A percentile compares a stretch with the other conserved stretches of the same genome.
phyloP scores from a whole-genome alignment of 2,329 filamentous ascomycete species.

The Didymella lethalis region DNA sequence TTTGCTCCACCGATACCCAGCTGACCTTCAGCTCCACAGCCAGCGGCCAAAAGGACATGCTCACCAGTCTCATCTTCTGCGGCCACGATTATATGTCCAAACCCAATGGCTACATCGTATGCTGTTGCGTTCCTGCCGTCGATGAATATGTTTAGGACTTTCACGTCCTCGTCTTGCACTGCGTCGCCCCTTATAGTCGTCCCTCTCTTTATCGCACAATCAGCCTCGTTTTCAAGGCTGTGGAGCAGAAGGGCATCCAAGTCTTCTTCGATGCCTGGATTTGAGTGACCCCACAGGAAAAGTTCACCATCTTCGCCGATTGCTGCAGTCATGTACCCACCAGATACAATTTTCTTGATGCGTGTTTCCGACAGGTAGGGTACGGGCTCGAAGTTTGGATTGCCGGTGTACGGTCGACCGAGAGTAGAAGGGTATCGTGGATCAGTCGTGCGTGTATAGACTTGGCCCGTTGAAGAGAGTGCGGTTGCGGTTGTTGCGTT shows the following conservation, averaged over 20 bases:
- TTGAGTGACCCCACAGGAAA: conserved; percentile 45
- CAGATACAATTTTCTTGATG: conserved; percentile 36
- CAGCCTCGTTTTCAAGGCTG: not conserved
- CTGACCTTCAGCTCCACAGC: conserved; percentile 37
- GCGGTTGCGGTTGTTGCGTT: conserved; percentile 38
- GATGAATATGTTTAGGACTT: conserved; percentile 32
- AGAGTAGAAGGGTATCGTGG: conserved; percentile 36
- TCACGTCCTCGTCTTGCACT: conserved; percentile 42
- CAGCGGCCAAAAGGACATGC: conserved; percentile 36
- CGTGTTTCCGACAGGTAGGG: conserved; percentile 39
- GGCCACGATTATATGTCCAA: conserved; percentile 41
- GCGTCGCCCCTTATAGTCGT: conserved; percentile 16
- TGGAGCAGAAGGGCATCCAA: conserved; percentile 26
- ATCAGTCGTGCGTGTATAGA: conserved; percentile 37
- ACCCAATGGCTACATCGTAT: conserved; percentile 39
- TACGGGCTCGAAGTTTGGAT: conserved; percentile 23
- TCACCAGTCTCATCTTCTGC: conserved; percentile 14
- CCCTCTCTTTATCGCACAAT: not conserved
- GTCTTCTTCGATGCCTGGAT: conserved; percentile 31
- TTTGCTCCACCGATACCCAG: conserved; percentile 26
- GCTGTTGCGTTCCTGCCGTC: conserved; percentile 29
- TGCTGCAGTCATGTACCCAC: conserved; percentile 46
- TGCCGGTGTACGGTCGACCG: conserved; percentile 27
- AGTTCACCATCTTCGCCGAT: conserved; percentile 43
- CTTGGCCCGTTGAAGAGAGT: conserved; percentile 24